phyloP scores from a whole-genome alignment of 1,139 yeast genomes.

The Blastobotrys ciferrii region DNA sequence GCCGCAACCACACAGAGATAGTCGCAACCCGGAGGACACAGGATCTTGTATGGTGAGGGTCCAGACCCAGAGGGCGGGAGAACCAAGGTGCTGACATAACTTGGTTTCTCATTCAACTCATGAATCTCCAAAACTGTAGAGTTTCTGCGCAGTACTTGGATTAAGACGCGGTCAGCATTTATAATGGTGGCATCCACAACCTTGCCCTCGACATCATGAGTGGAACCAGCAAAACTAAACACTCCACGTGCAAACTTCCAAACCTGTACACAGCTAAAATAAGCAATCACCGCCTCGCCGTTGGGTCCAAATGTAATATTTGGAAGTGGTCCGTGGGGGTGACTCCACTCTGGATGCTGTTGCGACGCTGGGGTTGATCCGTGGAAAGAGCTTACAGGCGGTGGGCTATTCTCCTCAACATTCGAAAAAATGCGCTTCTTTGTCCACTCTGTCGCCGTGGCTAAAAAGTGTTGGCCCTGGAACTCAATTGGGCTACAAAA shows the following conservation, averaged over 20 bases:
- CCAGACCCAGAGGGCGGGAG: slow-evolving; percentile 31
- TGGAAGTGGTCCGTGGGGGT: slow-evolving; percentile 7
- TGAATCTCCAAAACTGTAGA: slow-evolving; percentile 25
- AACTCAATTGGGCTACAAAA: slow-evolving; percentile 24
- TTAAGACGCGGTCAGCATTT: slow-evolving; percentile 16
- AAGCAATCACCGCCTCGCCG: slow-evolving; percentile 23
- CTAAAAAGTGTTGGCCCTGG: slow-evolving; percentile 25
- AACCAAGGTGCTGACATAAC: slow-evolving; percentile 22
- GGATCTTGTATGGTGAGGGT: slow-evolving; percentile 27
- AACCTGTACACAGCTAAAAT: slow-evolving; percentile 25
- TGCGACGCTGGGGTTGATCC: not conserved
- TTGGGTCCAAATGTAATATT: slow-evolving; percentile 19
- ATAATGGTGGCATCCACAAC: slow-evolving; percentile 19
- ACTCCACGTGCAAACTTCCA: slow-evolving; percentile 26
- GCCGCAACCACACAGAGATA: slow-evolving; percentile 25
- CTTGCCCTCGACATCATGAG: slow-evolving; percentile 25
- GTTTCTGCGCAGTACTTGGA: slow-evolving; percentile 23
- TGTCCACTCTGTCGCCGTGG: slow-evolving; percentile 33
- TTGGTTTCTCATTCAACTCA: slow-evolving; percentile 16
- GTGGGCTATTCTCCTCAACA: slow-evolving; percentile 11
- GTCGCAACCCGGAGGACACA: slow-evolving; percentile 14
- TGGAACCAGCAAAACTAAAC: slow-evolving; percentile 25
- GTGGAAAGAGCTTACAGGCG: slow-evolving; percentile 9
- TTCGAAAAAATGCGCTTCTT: slow-evolving; percentile 25
- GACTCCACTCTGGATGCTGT: not conserved